Percentiles rank a stretch among this genome's conserved stretches.
These are phyloP conservation scores for Candida tallmaniae DNA, from an alignment of 805 yeast species.

Conservation along the genomic window DNA sequence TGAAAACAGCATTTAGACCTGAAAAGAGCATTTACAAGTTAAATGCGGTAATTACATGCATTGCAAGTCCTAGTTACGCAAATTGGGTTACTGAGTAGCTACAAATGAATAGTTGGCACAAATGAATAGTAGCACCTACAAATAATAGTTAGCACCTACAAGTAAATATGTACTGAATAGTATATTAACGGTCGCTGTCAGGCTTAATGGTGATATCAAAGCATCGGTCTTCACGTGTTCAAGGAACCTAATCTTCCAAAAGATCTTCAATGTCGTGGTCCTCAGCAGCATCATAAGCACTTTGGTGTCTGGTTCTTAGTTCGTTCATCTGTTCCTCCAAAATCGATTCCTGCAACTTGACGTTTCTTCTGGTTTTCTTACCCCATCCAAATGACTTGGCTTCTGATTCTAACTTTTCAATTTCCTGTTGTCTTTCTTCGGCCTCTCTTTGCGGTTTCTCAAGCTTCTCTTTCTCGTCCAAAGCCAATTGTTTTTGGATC, in stretches of 20 bases:
- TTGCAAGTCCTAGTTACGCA: too few relatives aligned
- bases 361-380: slow-evolving; percentile 60
- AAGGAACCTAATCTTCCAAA: slow-evolving; percentile 50
- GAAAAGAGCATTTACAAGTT: too few relatives aligned
- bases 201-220: too few relatives aligned
- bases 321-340: slow-evolving; percentile 43
- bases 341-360: slow-evolving; percentile 50
- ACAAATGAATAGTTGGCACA: too few relatives aligned
- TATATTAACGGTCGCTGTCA: too few relatives aligned
- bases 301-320: slow-evolving; percentile 39
- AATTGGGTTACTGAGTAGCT: too few relatives aligned
- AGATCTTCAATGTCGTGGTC: slow-evolving; percentile 70
- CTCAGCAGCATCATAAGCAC: slow-evolving; percentile 45
- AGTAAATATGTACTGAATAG: too few relatives aligned
- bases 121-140: too few relatives aligned
- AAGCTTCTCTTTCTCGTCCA: slow-evolving; percentile 41
- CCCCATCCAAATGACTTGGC: slow-evolving; percentile 74
- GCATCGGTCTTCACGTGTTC: too few relatives aligned
- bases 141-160: too few relatives aligned
- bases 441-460: slow-evolving; percentile 32
- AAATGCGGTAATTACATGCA: too few relatives aligned
- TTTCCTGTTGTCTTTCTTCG: slow-evolving; percentile 30
- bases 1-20: too few relatives aligned
- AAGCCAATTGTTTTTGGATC: slow-evolving; percentile 40
- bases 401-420: slow-evolving; percentile 25